Base-by-base conservation (phyloP, 2,329 filamentous ascomycete genomes). In the Coniella vitis region DNA sequence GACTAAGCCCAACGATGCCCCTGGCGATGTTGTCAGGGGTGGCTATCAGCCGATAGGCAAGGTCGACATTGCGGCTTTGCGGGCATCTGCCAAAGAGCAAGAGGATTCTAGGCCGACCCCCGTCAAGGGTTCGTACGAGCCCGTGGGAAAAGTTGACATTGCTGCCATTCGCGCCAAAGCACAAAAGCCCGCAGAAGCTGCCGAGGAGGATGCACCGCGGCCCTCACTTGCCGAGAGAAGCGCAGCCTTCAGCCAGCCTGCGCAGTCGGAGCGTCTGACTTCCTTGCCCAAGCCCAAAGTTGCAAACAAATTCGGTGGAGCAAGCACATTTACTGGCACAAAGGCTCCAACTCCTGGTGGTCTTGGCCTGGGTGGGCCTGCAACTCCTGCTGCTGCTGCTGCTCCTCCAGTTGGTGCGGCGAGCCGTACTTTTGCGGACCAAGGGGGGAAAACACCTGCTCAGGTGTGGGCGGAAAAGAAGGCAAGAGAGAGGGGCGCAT, bases 381-480 rank as follows among this genome's bases (percentile, higher is more conserved):
- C 80, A n/a, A 65, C 75, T 8, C 72, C 81, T 22, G 64, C 79
- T 20, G 69, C 81, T 17, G 72, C 79, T 3, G 64, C 79, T 20
- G 69, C 81, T 17, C 72, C 79, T 3, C 82, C 86, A 5, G 76
- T 95, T 21, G 90, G 89, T 21, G 77, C 81, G 56, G 90, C 90
- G 34, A 94, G 89, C 69, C 84, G 89, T 61, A 95, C 90, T 1
- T 98, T 97, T 71, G 93, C 93, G 14, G 90, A 96, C 57, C 75
- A 94, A 65, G 90, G 87, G 55, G 93, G 93, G 54, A 98, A 97
- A 74, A 97, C 93, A 4, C 93, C 93, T 7, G 90, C 93, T 25
- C 93, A 98, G 66, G 71, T 95, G 32, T 98, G 93, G 93, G 91
- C 91, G 0, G 93, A 98, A 73, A 95, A 90, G 73, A 97, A 97